phyloP scores from a whole-genome alignment of 345 rosid genomes.

The Diplotaxis tenuifolia region DNA sequence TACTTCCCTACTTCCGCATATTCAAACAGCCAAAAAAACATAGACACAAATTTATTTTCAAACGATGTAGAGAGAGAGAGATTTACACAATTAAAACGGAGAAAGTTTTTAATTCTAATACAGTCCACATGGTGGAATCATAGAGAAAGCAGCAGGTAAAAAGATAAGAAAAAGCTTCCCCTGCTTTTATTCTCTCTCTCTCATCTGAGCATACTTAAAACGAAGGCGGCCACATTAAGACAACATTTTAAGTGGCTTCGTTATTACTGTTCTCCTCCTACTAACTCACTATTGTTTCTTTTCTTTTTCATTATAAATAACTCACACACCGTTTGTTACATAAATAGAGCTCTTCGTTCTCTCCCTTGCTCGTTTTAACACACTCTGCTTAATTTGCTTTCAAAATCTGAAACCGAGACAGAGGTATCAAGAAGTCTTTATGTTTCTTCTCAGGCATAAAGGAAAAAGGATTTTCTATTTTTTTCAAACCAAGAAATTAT shows the following conservation, averaged over 20 bases:
- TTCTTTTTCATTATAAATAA: not conserved
- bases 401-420: slow-evolving; percentile 1
- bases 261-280: slow-evolving; percentile 10
- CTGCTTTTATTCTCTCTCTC: slow-evolving; percentile 23
- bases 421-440: slow-evolving; percentile 8
- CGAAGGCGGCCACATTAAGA: slow-evolving; percentile 36
- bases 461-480: slow-evolving; percentile 3
- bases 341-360: slow-evolving; percentile 1
- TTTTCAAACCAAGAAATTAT: not conserved
- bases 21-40: not conserved
- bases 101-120: not conserved
- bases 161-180: slow-evolving; percentile 16
- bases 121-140: slow-evolving; percentile 10
- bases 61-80: not conserved
- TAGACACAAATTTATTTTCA: not conserved
- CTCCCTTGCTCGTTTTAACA: not conserved
- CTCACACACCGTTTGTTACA: slow-evolving; percentile 2
- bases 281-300: not conserved
- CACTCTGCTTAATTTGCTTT: not conserved
- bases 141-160: slow-evolving; percentile 19
- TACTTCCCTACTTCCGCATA: not conserved
- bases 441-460: slow-evolving; percentile 5
- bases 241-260: slow-evolving; percentile 28
- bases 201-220: slow-evolving; percentile 28
- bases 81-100: not conserved